Base-by-base conservation (phyloP, 495 filamentous ascomycete species). In the Lepidopterella palustris region DNA sequence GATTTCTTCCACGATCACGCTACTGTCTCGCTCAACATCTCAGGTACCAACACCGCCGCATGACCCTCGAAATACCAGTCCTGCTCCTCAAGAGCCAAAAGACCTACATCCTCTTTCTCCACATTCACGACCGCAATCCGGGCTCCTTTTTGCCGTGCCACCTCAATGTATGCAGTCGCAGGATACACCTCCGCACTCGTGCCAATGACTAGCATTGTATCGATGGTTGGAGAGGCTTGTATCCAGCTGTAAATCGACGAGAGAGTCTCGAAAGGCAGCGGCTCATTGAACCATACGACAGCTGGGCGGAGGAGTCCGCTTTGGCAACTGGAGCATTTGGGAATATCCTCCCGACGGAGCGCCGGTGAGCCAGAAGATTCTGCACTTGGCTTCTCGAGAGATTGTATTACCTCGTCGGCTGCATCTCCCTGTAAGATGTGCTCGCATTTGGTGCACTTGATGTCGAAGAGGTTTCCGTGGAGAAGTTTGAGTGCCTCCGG, bases 31-130 rank as follows among this genome's bases (percentile, higher is more conserved):
- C 53, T 54, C 48, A 66, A 48, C 42, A 67, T 47, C 21, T 57
- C 31, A n/a, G 61, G 56, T 15, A 64, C 40, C 9, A 59, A 18
- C 11, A 40, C 52, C 29, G 50, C 57, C 5, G 61, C 64, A 56
- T 67, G 57, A 20, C 64, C 64, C n/a, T 61, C n/a, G 18, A 67
- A 58, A 21, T 49, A 64, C 64, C 61, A 67, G 31, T 67, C 61
- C 26, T 50, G 42, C 21, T 57, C 51, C 23, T 55, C 18, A 1
- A 67, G 9, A n/a, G 27, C 40, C 6, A 47, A 23, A 13, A 51
- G 1, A 9, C 13, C 53, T 47, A 48, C 24, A 48, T 58, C 61
- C 15, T 52, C 54, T 24, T 59, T 25, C 45, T 57, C 61, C 4
- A 64, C 45, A 39, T 67, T 63, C 10, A 67, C 50, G 27, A 64